Conservation (phyloP, 2,329 filamentous ascomycete species). For the Paramyrothecium roridum region DNA sequence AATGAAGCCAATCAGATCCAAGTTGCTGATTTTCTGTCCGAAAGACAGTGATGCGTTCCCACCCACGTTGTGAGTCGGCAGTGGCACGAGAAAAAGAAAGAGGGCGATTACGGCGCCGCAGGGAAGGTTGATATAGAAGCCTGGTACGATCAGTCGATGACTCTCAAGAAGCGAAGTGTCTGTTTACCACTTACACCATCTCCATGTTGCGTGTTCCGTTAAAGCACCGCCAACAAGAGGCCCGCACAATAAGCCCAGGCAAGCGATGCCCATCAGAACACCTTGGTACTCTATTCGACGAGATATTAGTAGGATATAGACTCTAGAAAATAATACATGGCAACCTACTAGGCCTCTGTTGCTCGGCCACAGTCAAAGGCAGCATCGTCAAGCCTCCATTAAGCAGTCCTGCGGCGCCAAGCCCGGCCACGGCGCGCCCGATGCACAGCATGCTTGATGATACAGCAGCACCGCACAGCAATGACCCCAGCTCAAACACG, state of each 20-base stretch:
- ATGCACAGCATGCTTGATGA: slow-evolving; percentile 43
- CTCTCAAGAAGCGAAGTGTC: background rate
- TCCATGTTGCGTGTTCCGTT: slow-evolving; percentile 22
- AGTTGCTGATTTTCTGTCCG: background rate
- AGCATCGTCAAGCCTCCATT: slow-evolving; percentile 33
- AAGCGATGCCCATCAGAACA: slow-evolving; percentile 9
- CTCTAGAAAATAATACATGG: slow-evolving; percentile 10
- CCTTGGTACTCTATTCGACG: slow-evolving; percentile 19
- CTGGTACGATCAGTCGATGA: background rate
- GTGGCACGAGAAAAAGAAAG: slow-evolving; percentile 20
- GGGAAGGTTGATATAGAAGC: slow-evolving; percentile 22
- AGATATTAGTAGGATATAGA: slow-evolving; percentile 19
- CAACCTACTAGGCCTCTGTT: slow-evolving; percentile 23
- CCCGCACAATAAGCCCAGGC: slow-evolving; percentile 22
- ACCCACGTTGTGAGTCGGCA: background rate
- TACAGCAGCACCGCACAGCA: slow-evolving; percentile 41
- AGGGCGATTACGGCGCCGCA: slow-evolving; percentile 12
- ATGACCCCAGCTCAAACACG: slow-evolving; percentile 46
- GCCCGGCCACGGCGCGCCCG: slow-evolving; percentile 38
- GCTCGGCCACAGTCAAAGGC: slow-evolving; percentile 14
- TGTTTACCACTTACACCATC: slow-evolving; percentile 17
- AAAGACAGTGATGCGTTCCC: background rate
- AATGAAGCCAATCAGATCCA: background rate
- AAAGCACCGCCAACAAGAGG: slow-evolving; percentile 20
- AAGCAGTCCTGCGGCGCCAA: slow-evolving; percentile 30